These are phyloP conservation scores for Neurospora intermedia DNA, from an alignment of 495 filamentous ascomycete species.

Conservation along the genomic window DNA sequence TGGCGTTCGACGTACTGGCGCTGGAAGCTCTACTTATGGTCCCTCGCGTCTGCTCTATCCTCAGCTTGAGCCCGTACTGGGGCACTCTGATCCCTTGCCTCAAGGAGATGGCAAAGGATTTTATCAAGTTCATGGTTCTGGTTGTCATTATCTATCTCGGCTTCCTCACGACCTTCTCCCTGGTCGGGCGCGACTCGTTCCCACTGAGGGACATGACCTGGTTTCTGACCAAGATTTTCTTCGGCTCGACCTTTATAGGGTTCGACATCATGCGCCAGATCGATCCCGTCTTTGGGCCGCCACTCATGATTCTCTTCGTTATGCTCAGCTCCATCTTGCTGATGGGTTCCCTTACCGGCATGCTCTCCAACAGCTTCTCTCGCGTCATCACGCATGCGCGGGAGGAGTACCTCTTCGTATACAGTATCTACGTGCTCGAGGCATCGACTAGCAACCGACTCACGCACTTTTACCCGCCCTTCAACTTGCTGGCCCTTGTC, in stretches of 20 bases:
- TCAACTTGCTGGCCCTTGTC: constrained; percentile 76
- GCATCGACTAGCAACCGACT: constrained; percentile 67
- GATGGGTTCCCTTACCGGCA: constrained; percentile 83
- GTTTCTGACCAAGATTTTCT: constrained; percentile 78
- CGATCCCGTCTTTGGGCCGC: constrained; percentile 45
- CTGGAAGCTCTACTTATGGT: constrained; percentile 86
- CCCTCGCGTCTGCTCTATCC: constrained; percentile 78
- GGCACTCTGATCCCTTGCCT: constrained; percentile 71
- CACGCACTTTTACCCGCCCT: constrained; percentile 65
- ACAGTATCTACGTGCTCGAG: constrained; percentile 64
- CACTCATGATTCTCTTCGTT: constrained; percentile 73
- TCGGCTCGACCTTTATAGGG: constrained; percentile 65
- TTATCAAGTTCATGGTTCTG: constrained; percentile 82
- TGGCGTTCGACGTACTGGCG: constrained; percentile 78
- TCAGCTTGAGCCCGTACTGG: constrained; percentile 86
- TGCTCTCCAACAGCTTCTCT: constrained; percentile 81
- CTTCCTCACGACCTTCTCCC: constrained; percentile 85
- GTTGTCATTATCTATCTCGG: constrained; percentile 75
- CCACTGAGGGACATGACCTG: constrained; percentile 69
- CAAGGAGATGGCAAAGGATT: constrained; percentile 91
- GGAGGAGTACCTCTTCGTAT: constrained; percentile 84
- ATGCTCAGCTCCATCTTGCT: constrained; percentile 81
- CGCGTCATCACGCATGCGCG: constrained; percentile 61
- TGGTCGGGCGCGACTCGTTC: constrained; percentile 71
- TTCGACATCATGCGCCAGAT: constrained; percentile 50